Percentiles rank a stretch among this genome's conserved stretches.
phyloP scores from a whole-genome alignment of 192 early-diverging fungal genomes.

The Linnemannia zychae region DNA sequence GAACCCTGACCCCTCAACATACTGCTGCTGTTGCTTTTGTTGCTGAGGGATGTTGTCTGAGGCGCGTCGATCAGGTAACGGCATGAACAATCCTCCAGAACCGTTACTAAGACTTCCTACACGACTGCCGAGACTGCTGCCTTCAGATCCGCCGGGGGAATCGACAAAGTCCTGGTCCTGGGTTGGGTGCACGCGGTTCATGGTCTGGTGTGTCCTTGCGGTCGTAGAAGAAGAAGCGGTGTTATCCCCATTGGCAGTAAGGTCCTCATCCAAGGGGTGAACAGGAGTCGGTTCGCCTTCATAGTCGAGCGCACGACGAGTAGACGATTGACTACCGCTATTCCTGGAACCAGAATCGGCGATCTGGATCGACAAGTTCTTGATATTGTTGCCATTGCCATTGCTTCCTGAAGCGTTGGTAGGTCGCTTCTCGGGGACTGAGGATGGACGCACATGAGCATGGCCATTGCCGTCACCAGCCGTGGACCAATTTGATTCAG shows the following conservation, averaged over 20 bases:
- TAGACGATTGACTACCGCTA: not conserved
- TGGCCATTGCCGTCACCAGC: not conserved
- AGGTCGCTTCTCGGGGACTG: not conserved
- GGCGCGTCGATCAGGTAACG: not conserved
- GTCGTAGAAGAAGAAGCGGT: not conserved
- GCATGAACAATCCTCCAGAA: not conserved
- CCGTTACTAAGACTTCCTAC: not conserved
- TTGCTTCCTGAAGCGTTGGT: not conserved
- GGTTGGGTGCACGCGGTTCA: constrained; percentile 46
- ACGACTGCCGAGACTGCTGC: constrained; percentile 18
- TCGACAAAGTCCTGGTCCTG: constrained; percentile 13
- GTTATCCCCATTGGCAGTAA: too few species aligned
- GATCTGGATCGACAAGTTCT: constrained; percentile 50
- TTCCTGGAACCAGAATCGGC: not conserved
- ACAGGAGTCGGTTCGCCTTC: constrained; percentile 15
- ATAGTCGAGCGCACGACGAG: not conserved
- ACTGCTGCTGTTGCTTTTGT: not conserved
- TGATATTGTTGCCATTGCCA: constrained; percentile 29
- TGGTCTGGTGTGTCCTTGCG: constrained; percentile 33
- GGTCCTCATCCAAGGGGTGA: constrained; percentile 37
- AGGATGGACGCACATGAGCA: not conserved
- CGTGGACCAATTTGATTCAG: not conserved
- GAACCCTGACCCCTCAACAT: not conserved
- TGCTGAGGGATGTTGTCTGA: not conserved
- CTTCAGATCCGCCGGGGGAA: constrained; percentile 26